Evolutionary conservation across 108 stramenopile genomes (phyloP), one percentile per base, ranked within the genome.

Genomic region (Skeletonema menzelii): DNA sequence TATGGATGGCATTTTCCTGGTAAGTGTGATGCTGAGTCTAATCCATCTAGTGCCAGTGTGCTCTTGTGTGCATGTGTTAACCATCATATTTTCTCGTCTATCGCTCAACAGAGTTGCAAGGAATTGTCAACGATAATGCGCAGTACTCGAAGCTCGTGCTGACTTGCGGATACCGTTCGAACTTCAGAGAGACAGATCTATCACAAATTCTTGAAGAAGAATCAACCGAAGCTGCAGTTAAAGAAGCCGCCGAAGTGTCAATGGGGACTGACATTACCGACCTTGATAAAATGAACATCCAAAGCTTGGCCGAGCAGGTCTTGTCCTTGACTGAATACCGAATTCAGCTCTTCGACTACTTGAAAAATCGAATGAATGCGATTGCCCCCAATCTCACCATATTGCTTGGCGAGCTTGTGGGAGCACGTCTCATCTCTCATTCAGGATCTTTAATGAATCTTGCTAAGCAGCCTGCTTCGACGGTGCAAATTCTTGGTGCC

Each of bases 371-470:
- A 55, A 99, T 99, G 99, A 93, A 95, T 55, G 98, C 98, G 30
- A 99, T 99, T 82, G 99, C 99, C n/a, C 99, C 99, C 59, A 99
- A 99, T 84, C 91, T 99, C 27, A 98, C 98, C 69, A 92, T 98
- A 56, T 84, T 99, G 66, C 92, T 99, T 10, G 99, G 99, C 17
- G 99, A 99, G 76, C 81, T 99, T 11, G 99, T 99, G 6, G 99
- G 97, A 13, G 99, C 99, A 17, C 89, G 99, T 26, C 90, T 99
- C 27, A 99, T 99, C 76, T 92, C 98, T 32, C 98, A 99, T 71
- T 97, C 99, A 19, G 99, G 99, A 67, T 94, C 91, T 12, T 85
- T 99, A 31, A 96, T 99, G 91, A 99, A 99, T 73, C 86, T 99
- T 24, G 99, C 99, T 73, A 99, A 99, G 80, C 94, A 97, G 56